Evolutionary conservation across 78 protist genomes (phyloP).

Genomic region (Dictyostelium citrinum): DNA sequence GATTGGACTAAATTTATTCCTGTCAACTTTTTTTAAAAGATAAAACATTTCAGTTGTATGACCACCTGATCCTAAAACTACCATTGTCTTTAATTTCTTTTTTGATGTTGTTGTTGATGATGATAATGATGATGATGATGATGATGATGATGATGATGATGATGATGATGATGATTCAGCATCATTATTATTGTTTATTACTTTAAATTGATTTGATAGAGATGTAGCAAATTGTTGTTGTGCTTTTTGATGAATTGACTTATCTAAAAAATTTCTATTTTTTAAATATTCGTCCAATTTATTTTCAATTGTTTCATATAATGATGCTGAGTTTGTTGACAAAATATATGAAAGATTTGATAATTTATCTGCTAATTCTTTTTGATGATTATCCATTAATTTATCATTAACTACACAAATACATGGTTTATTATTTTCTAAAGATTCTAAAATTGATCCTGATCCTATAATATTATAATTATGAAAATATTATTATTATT

Average conservation of each 20-base stretch:
- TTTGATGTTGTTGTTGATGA: neutral
- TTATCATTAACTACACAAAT: slow-evolving; percentile 50
- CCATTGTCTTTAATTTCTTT: slow-evolving; percentile 23
- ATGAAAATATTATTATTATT: neutral
- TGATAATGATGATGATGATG: neutral
- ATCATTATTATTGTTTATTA: neutral
- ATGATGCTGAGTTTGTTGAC: neutral
- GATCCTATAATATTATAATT: slow-evolving; percentile 2
- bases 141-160: neutral
- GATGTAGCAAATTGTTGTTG: neutral
- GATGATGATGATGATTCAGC: neutral
- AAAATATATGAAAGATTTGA: slow-evolving; percentile 1
- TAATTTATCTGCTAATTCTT: slow-evolving; percentile 62
- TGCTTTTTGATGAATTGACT: neutral
- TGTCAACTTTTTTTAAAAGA: slow-evolving; percentile 14
- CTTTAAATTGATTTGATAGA: neutral
- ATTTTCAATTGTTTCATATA: neutral
- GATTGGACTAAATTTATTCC: neutral
- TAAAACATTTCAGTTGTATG: slow-evolving; percentile 86
- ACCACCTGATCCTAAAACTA: slow-evolving; percentile 82
- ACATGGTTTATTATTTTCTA: slow-evolving; percentile 51
- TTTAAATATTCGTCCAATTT: neutral
- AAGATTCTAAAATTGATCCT: slow-evolving; percentile 57
- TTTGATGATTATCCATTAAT: slow-evolving; percentile 80
- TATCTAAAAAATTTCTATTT: neutral